Conservation (phyloP, 1,139 yeast species). For the Magnusiomyces magnusii region DNA sequence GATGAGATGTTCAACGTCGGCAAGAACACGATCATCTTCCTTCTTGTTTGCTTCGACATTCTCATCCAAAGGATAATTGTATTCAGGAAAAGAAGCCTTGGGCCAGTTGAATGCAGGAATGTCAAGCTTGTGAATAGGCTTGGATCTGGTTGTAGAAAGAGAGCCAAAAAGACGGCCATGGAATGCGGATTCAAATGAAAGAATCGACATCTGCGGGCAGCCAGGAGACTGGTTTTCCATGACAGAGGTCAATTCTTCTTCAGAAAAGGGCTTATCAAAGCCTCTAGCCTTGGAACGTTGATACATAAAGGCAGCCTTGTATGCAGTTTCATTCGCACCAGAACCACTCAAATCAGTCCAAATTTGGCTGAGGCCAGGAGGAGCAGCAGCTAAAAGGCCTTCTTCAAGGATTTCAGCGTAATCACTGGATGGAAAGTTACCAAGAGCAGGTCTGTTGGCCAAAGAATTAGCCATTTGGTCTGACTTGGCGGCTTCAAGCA, state of each 20-base stretch:
- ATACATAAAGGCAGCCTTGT: slow-evolving; percentile 76
- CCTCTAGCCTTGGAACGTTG: slow-evolving; percentile 56
- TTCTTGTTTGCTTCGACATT: slow-evolving; percentile 46
- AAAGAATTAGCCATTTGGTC: slow-evolving; percentile 60
- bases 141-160: slow-evolving; percentile 69
- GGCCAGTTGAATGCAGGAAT: slow-evolving; percentile 86
- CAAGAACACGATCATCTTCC: slow-evolving; percentile 65
- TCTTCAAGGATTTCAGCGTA: slow-evolving; percentile 49
- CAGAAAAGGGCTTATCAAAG: slow-evolving; percentile 42
- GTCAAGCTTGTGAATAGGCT: slow-evolving; percentile 77
- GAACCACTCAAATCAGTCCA: slow-evolving; percentile 81
- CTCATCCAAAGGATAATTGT: slow-evolving; percentile 62
- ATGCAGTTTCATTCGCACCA: slow-evolving; percentile 78
- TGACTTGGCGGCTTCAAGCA: slow-evolving; percentile 53
- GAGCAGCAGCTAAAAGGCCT: slow-evolving; percentile 55
- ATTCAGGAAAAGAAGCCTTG: slow-evolving; percentile 70
- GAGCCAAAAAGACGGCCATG: slow-evolving; percentile 81
- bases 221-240: slow-evolving; percentile 71
- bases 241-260: slow-evolving; percentile 52
- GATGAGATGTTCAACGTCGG: slow-evolving; percentile 48
- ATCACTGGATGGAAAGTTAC: slow-evolving; percentile 65
- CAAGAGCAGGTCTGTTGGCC: slow-evolving; percentile 70
- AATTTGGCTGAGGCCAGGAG: slow-evolving; percentile 55
- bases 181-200: slow-evolving; percentile 69
- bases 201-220: slow-evolving; percentile 60